A percentile compares a stretch with the other conserved stretches of the same genome.
These are phyloP conservation scores for Cercospora zeae-maydis DNA, from an alignment of 2,329 filamentous ascomycete species.

Conservation along the genomic window DNA sequence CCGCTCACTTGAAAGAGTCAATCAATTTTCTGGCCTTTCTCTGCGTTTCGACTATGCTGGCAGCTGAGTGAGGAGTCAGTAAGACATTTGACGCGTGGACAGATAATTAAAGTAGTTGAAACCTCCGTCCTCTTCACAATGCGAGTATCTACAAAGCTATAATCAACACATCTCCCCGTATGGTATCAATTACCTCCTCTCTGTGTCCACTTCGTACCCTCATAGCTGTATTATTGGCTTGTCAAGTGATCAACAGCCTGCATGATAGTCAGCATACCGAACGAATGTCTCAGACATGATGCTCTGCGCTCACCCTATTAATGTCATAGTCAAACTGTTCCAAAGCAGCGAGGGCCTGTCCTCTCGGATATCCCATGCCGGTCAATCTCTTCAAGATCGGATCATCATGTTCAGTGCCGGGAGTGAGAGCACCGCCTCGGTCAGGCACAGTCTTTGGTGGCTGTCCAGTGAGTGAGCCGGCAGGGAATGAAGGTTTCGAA, in stretches of 20 bases:
- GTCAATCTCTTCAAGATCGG: slow-evolving; percentile 86
- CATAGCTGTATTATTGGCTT: slow-evolving; percentile 5
- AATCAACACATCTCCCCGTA: background rate
- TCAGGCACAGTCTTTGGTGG: slow-evolving; percentile 9
- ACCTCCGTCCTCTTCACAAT: background rate
- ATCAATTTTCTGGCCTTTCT: too few species aligned
- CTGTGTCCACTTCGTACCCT: background rate
- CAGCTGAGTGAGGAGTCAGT: background rate
- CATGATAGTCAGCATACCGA: background rate
- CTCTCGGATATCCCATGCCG: slow-evolving; percentile 78
- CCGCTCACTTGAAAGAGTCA: too few species aligned
- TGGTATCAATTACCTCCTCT: background rate
- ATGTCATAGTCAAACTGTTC: slow-evolving; percentile 97
- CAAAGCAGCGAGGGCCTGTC: slow-evolving; percentile 70
- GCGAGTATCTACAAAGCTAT: background rate
- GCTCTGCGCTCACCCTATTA: slow-evolving; percentile 67
- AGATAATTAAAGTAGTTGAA: background rate
- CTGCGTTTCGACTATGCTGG: too few species aligned
- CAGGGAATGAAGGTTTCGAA: slow-evolving; percentile 15
- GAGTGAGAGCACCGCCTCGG: slow-evolving; percentile 64
- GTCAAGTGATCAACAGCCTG: slow-evolving; percentile 27
- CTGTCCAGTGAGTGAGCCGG: slow-evolving; percentile 5
- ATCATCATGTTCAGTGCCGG: slow-evolving; percentile 79
- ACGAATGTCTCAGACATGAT: background rate
- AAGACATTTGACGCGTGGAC: background rate